Percentiles rank a stretch among this genome's conserved stretches.
phyloP scores from a whole-genome alignment of 495 filamentous ascomycete genomes.

The Penicillium antarcticum region DNA sequence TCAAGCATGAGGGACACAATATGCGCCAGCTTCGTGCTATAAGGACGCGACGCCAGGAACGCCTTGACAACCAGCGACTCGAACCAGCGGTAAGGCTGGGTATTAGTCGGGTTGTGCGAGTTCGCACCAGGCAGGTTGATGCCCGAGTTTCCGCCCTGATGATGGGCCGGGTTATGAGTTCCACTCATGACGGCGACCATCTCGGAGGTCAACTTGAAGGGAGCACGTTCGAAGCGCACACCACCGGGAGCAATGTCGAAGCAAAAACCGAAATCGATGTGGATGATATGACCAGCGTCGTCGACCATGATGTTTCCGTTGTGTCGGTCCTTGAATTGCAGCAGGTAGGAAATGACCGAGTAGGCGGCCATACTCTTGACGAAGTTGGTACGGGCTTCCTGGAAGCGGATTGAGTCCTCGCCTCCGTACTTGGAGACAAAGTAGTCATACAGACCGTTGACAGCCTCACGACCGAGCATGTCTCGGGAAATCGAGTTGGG shows the following conservation, averaged over 20 bases:
- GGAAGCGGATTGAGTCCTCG: constrained; percentile 89
- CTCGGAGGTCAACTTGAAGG: constrained; percentile 95
- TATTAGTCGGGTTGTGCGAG: constrained; percentile 53
- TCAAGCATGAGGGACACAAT: constrained; percentile 95
- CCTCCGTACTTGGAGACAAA: constrained; percentile 96
- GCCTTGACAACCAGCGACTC: constrained; percentile 95
- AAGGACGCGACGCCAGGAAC: constrained; percentile 86
- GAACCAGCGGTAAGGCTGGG: constrained; percentile 92
- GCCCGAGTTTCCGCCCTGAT: constrained; percentile 22
- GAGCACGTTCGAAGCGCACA: constrained; percentile 93
- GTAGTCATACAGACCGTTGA: constrained; percentile 97
- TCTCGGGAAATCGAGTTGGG: constrained; percentile 97
- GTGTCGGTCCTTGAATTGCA: constrained; percentile 99
- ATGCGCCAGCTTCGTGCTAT: constrained; percentile 80
- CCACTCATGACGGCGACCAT: constrained; percentile 99
- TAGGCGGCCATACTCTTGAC: constrained; percentile 99
- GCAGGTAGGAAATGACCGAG: constrained; percentile 92
- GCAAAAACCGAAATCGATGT: constrained; percentile 99
- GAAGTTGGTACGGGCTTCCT: constrained; percentile 94
- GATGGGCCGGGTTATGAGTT: constrained; percentile 42
- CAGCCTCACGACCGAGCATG: constrained; percentile 96
- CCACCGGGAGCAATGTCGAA: constrained; percentile 98
- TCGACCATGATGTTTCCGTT: constrained; percentile 99
- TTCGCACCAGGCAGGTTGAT: constrained; percentile 32
- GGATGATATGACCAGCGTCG: constrained; percentile 93